Base-by-base conservation (phyloP, 2,329 filamentous ascomycete genomes). In the Elsinoe batatas region DNA sequence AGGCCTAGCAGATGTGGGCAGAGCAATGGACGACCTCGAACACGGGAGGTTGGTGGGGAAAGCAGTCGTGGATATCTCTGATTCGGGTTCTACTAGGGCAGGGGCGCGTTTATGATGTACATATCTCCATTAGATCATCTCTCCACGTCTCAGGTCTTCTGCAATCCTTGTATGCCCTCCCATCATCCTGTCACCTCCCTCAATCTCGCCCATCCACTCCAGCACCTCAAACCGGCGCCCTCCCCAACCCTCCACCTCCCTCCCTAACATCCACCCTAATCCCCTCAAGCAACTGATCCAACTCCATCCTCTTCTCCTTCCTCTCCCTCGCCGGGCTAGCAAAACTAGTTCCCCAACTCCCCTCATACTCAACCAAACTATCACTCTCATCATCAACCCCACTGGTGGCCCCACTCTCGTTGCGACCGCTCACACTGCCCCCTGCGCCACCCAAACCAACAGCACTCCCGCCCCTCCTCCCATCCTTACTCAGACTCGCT, bases 371-470 rank as follows among this genome's bases (percentile, higher is more conserved):
- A 60, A 85, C 78, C 74, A 88, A 79, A 67, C 83, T 87, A 54
- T 88, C 85, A 56, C 74, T 78, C 64, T 76, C 82, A 60, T 76
- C 74, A 57, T 79, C 80, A 53, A 78, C 60, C 13, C 54, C 58
- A 13, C 71, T 22, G 69, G 67, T 51, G 69, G 65, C 37, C 71
- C 69, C 44, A 68, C 33, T 62, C 58, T 32, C 72, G 62, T 40
- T 79, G 76, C 33, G 81, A 37, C 26, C 26, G 7, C 26, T 30
- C 26, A 30, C 7, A 30, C 26, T 30, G 2, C 26, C 26, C 26
- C 26, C 26, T 30, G 26, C 26, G 2, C 26, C 26, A 5, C 26
- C 26, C 7, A 30, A 8, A 7, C 26, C 26, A 30, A 30, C 26
- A 30, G 26, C 26, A 30, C 26, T 30, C 2, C 4, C 26, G 4